Evolutionary conservation across 1,284 basidiomycete species (phyloP), one percentile per base, ranked within the genome.

Genomic region (Takashimella koratensis): DNA sequence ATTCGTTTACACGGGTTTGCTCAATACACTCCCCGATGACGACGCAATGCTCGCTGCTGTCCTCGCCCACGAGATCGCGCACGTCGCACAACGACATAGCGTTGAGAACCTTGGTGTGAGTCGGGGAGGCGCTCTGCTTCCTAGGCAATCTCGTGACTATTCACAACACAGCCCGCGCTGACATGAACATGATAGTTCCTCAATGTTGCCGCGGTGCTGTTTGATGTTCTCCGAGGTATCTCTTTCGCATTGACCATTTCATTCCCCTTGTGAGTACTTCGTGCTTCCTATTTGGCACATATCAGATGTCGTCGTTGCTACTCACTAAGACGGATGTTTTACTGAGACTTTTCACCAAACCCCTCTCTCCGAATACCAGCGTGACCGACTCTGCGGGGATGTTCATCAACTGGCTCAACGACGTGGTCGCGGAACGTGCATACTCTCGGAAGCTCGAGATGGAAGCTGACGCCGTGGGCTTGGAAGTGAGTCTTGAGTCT

Each of bases 391-490:
- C 75, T 2, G 73, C 78, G 5, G 78, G 73, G 1, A 59, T 78
- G 16, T 70, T 71, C 47, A 76, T 81, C 62, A 81, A 80, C 53
- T 76, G 76, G 63, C 58, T 80, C 39, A 79, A 80, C 57, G 76
- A 80, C 48, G 68, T 77, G 19, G 74, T 81, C 0, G 77, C 78
- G 3, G 71, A 78, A 48, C 64, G 79, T 21, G 79, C 79, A 2
- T 81, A 77, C 57, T 79, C 77, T 22, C 70, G 79, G 39, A 80
- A 80, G 63, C 63, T 81, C 16, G 79, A 81, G 60, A 73, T 73
- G 60, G 80, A 81, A 59, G 80, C 80, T 1, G 80, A 81, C 53
- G 64, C 72, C 10, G 73, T 81, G 1, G 79, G 80, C 2, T 62
- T 81, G 11, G 68, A 78, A 52, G 76, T 79, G 49, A 52, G 72